Base-by-base conservation (phyloP, 2,329 filamentous ascomycete genomes). In the Aspergillus uvarum region DNA sequence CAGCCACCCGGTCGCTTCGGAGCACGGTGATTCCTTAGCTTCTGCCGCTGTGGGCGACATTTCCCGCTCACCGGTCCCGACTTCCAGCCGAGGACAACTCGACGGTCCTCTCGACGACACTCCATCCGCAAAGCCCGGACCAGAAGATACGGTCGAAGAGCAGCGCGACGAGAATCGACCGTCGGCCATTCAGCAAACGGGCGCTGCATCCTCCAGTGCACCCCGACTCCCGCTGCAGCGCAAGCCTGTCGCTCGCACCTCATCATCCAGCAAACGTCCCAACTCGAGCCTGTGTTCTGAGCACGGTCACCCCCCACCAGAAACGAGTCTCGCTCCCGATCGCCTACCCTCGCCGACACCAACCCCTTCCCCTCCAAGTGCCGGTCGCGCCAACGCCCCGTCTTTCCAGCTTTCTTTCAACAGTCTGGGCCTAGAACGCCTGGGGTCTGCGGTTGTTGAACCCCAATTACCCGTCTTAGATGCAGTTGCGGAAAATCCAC, bases 401-500 rank as follows among this genome's bases (percentile, higher is more conserved):
- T 68, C 67, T 22, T 63, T 66, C 52, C 65, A 67, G 48, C 59
- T 63, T 26, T 61, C 60, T 22, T 60, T 44, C 6, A 44, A 64
- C 21, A 58, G 49, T 54, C 68, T 62, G 58, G 61, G 60, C 26
- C 62, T 59, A 54, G 61, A 63, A 12, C 60, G 56, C 53, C 52
- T 54, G 19, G 51, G 51, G 22, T 51, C 63, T 52, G 65, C 63
- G n/a, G 50, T 56, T 21, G 47, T 42, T 51, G 70, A 68, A 16
- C 51, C 62, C 51, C 67, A 63, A 60, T 67, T 66, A 55, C 66
- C 68, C n/a, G 64, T 70, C 11, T 60, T 73, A 22, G 63, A 71
- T 48, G 59, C 71, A 16, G 71, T 75, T 19, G 60, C 64, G n/a
- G 73, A 75, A 60, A 62, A 63, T 38, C 55, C 60, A 44, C 49